Percentiles rank a stretch among this genome's conserved stretches.
Conservation (phyloP, 148 eudicot genomes). For the Rheum nobile region DNA sequence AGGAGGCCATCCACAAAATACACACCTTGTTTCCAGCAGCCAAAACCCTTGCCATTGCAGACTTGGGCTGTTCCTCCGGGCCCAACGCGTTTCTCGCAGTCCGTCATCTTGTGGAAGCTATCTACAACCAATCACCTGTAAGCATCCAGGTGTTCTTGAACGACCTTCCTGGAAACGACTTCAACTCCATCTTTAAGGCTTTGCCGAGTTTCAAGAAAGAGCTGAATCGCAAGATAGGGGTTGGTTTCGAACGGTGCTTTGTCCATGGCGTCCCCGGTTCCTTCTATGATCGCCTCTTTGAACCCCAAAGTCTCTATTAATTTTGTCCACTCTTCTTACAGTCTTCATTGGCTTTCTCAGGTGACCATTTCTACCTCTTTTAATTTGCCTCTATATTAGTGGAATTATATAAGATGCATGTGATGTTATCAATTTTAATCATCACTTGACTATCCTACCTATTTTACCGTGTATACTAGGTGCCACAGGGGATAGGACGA, state of each 20-base stretch:
- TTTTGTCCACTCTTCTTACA: not conserved
- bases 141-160: conserved; percentile 46
- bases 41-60: not conserved
- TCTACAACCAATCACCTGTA: conserved; percentile 8
- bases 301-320: conserved; percentile 46
- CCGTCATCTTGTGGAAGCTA: conserved; percentile 6
- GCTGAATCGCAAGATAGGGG: not conserved
- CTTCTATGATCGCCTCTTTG: conserved; percentile 64
- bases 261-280: conserved; percentile 64
- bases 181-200: conserved; percentile 17
- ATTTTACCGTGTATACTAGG: no score
- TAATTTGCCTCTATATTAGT: no score
- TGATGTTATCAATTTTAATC: no score
- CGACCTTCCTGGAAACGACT: conserved; percentile 39
- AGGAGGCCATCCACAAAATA: not conserved
- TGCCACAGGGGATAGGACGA: no score
- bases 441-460: no score
- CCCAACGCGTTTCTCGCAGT: not conserved
- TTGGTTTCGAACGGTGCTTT: conserved; percentile 22
- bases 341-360: not conserved
- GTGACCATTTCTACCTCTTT: not conserved
- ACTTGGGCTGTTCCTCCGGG: not conserved
- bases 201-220: conserved; percentile 16
- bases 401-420: no score
- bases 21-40: conserved; percentile 35